Evolutionary conservation across 1,284 basidiomycete genomes (phyloP).

Genomic region (Coriolopsis trogii): DNA sequence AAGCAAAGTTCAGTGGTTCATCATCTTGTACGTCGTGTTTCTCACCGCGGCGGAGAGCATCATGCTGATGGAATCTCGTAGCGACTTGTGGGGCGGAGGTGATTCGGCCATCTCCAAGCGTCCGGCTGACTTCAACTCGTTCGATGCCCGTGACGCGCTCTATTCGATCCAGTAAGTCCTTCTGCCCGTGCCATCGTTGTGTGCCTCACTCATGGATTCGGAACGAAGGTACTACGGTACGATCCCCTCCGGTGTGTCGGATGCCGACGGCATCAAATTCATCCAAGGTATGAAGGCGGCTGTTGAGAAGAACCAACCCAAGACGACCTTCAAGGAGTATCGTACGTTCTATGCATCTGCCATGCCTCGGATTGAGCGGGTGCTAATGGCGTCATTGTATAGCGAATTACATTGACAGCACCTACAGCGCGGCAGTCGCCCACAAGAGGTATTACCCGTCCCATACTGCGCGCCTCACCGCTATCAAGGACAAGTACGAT

Average conservation of each 20-base stretch:
- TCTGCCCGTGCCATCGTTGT: no score
- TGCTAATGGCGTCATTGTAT: background rate
- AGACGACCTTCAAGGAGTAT: constrained; percentile 9
- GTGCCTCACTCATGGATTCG: no score
- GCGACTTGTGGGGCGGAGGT: constrained; percentile 7
- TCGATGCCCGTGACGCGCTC: constrained; percentile 11
- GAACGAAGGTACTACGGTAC: constrained; percentile 14
- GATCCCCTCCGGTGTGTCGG: constrained; percentile 4
- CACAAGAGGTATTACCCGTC: constrained; percentile 12
- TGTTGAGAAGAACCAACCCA: constrained; percentile 5
- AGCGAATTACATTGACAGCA: constrained; percentile 16
- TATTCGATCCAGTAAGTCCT: constrained; percentile 14
- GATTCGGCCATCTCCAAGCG: constrained; percentile 1
- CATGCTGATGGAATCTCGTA: background rate
- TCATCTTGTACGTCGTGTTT: constrained; percentile 6
- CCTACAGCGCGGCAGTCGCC: constrained; percentile 7
- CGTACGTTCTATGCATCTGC: background rate
- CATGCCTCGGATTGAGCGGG: no score
- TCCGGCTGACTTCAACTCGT: constrained; percentile 8
- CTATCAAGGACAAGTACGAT: constrained; percentile 13
- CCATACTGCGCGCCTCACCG: constrained; percentile 8
- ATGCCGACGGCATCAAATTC: constrained; percentile 11
- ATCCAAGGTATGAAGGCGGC: constrained; percentile 15
- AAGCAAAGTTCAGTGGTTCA: constrained; percentile 4
- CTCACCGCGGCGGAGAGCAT: no score